phyloP scores from a whole-genome alignment of 2,329 filamentous ascomycete species.

The Elsinoe arachidis region DNA sequence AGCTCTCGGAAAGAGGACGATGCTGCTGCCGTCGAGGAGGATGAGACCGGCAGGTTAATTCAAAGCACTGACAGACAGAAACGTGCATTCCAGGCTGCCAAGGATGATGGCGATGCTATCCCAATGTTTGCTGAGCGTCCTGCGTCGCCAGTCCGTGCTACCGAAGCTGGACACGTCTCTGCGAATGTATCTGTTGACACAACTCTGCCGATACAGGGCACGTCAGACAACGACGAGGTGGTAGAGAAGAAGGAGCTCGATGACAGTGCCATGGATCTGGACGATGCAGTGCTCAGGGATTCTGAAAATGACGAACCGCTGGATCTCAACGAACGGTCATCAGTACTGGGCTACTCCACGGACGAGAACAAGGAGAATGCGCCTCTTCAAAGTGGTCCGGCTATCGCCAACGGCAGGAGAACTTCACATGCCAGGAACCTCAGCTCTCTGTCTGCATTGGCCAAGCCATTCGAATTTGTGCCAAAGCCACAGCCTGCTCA shows the following conservation, averaged over 20 bases:
- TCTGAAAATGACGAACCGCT: neutral
- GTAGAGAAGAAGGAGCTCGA: neutral
- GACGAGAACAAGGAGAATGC: constrained; percentile 9
- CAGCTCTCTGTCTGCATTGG: constrained; percentile 59
- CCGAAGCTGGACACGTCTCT: neutral
- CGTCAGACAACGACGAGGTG: neutral
- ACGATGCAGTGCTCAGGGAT: neutral
- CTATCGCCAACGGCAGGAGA: neutral
- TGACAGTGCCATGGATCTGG: neutral
- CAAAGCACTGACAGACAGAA: constrained; percentile 64
- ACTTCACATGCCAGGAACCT: constrained; percentile 14
- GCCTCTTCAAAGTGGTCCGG: neutral
- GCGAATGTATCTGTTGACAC: neutral
- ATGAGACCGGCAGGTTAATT: constrained; percentile 53
- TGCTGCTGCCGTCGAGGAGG: constrained; percentile 37
- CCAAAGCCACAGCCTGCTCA: constrained; percentile 1
- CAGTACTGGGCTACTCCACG: constrained; percentile 1
- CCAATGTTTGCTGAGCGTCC: constrained; percentile 58
- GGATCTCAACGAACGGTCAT: neutral
- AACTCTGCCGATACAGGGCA: neutral
- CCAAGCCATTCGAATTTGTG: constrained; percentile 53
- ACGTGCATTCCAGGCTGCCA: constrained; percentile 57
- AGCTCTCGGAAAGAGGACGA: constrained; percentile 14
- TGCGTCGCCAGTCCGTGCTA: neutral
- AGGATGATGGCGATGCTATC: constrained; percentile 62